These are phyloP conservation scores for Babesia bigemina DNA, from an alignment of 169 alveolate genomes.

Conservation along the genomic window DNA sequence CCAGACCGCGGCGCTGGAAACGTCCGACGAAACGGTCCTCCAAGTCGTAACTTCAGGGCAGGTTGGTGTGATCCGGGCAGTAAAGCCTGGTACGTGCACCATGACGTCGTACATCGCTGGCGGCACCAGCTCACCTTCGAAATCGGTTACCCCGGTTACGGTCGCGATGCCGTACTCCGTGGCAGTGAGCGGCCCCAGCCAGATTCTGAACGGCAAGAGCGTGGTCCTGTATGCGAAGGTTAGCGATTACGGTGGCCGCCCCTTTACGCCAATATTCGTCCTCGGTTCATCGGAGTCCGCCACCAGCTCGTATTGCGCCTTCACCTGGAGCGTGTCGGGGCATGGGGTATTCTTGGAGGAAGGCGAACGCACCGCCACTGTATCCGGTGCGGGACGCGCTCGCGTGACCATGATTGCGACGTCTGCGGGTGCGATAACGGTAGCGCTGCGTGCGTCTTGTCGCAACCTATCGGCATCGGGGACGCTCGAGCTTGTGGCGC, in stretches of 20 bases:
- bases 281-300: conserved; percentile 21
- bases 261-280: conserved; percentile 22
- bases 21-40: conserved; percentile 8
- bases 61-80: conserved; percentile 14
- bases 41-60: not conserved
- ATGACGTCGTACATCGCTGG: conserved; percentile 30
- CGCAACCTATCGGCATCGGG: conserved; percentile 1
- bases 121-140: not conserved
- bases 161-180: conserved; percentile 24
- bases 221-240: conserved; percentile 11
- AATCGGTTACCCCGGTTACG: conserved; percentile 21
- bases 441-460: conserved; percentile 21
- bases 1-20: conserved; percentile 10
- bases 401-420: conserved; percentile 19
- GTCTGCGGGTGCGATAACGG: conserved; percentile 22
- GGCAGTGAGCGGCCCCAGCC: conserved; percentile 7
- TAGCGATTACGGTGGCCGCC: not conserved
- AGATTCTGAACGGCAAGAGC: not conserved
- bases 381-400: conserved; percentile 18
- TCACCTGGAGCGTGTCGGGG: conserved; percentile 22
- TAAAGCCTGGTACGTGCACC: conserved; percentile 18
- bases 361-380: conserved; percentile 12
- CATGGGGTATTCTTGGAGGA: conserved; percentile 22
- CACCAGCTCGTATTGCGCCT: conserved; percentile 13
- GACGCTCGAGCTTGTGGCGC: conserved; percentile 6